Conservation (phyloP, 495 filamentous ascomycete genomes). For the Collariella sp. region DNA sequence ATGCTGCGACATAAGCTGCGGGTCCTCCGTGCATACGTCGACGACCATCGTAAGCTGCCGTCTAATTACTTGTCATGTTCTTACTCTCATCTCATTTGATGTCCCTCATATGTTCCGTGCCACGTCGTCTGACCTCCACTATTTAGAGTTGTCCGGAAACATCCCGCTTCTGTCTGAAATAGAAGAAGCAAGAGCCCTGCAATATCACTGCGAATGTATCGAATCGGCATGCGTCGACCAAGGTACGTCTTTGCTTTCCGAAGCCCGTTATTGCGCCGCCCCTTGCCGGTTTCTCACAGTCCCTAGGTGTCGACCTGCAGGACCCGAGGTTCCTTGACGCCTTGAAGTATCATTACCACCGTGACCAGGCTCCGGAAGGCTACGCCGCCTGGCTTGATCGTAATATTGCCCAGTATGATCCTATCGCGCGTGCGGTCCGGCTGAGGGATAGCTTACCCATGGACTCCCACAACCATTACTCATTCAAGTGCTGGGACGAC, state of each 20-base stretch:
- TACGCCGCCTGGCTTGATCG: constrained; percentile 39
- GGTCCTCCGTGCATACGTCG: constrained; percentile 35
- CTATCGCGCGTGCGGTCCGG: constrained; percentile 34
- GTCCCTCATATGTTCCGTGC: constrained; percentile 5
- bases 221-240: constrained; percentile 40
- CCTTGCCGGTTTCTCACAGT: constrained; percentile 7
- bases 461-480: constrained; percentile 31
- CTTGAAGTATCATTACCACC: constrained; percentile 30
- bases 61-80: constrained; percentile 1
- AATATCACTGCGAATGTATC: constrained; percentile 45
- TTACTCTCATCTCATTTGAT: constrained; percentile 7
- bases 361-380: constrained; percentile 35
- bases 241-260: constrained; percentile 29
- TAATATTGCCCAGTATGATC: constrained; percentile 39
- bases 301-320: constrained; percentile 37
- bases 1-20: constrained; percentile 42
- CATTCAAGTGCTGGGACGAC: constrained; percentile 44
- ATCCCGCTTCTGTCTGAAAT: constrained; percentile 39
- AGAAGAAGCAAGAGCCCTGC: constrained; percentile 41
- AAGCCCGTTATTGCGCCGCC: background rate
- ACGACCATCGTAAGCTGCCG: constrained; percentile 36
- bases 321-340: constrained; percentile 36
- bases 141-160: constrained; percentile 35
- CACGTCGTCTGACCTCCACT: constrained; percentile 24
- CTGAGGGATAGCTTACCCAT: constrained; percentile 35